A percentile compares a stretch with the other conserved stretches of the same genome.
These are phyloP conservation scores for Phytophthora aleatoria DNA, from an alignment of 352 stramenopile species.

Conservation along the genomic window DNA sequence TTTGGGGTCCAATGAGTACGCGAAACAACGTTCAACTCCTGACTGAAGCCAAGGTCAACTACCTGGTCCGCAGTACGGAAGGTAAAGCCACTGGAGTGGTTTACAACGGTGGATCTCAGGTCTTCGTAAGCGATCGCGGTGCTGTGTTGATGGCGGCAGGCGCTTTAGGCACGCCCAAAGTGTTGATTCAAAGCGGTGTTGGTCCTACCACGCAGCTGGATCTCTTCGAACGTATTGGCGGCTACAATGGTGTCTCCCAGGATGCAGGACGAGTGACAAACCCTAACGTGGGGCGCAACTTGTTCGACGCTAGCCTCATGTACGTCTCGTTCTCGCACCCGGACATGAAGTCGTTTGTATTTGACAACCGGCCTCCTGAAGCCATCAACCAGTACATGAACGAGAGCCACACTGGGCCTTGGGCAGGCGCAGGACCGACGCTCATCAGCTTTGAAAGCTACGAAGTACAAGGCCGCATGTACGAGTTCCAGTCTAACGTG, in stretches of 20 bases:
- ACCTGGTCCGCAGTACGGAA: slow-evolving; percentile 41
- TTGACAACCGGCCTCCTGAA: slow-evolving; percentile 28
- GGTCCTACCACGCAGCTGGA: slow-evolving; percentile 59
- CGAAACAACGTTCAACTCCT: slow-evolving; percentile 55
- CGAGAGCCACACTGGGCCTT: slow-evolving; percentile 37
- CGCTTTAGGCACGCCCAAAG: slow-evolving; percentile 71
- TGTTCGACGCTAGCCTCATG: slow-evolving; percentile 63
- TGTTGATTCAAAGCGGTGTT: slow-evolving; percentile 81
- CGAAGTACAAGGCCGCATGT: slow-evolving; percentile 46
- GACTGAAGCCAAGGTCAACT: slow-evolving; percentile 47
- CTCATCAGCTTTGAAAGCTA: slow-evolving; percentile 67
- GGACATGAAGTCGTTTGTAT: slow-evolving; percentile 50
- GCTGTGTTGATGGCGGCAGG: slow-evolving; percentile 77
- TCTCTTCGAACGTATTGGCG: slow-evolving; percentile 35
- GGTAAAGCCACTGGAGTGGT: slow-evolving; percentile 48
- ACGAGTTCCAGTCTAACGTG: slow-evolving; percentile 66
- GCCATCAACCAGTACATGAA: slow-evolving; percentile 61
- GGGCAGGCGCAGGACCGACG: slow-evolving; percentile 48
- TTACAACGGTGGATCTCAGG: slow-evolving; percentile 44
- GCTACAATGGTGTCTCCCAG: slow-evolving; percentile 41
- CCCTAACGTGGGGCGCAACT: slow-evolving; percentile 54
- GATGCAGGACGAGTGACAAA: slow-evolving; percentile 47
- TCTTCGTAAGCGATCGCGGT: slow-evolving; percentile 36
- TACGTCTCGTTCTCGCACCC: slow-evolving; percentile 50
- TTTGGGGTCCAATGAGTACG: slow-evolving; percentile 45